Evolutionary conservation across 176 grass and related monocot genomes (phyloP).

Genomic region (Carex littledalei): DNA sequence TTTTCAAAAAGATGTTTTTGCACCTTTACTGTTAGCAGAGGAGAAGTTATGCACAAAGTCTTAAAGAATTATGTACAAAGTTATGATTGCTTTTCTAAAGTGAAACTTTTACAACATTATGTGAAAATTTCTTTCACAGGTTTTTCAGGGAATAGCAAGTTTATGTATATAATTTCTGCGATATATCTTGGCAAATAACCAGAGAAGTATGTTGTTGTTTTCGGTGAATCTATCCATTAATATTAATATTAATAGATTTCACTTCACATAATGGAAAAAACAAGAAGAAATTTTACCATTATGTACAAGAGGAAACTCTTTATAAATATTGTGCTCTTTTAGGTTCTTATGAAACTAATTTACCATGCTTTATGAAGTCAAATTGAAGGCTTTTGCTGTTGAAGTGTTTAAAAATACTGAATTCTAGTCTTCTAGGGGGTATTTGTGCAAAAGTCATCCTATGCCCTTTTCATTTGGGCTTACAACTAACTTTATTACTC

Average conservation of each 20-base stretch:
- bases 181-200: neutral
- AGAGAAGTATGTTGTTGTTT: neutral
- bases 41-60: neutral
- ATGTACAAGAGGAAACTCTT: neutral
- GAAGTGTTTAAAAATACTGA: neutral
- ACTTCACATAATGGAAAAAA: neutral
- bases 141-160: neutral
- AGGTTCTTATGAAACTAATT: neutral
- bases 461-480: neutral
- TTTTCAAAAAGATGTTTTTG: neutral
- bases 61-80: neutral
- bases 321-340: neutral
- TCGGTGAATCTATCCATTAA: neutral
- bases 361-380: neutral
- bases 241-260: neutral
- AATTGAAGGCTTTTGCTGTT: neutral
- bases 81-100: neutral
- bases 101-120: neutral
- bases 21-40: neutral
- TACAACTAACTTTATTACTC: neutral
- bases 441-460: too few relatives aligned
- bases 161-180: neutral
- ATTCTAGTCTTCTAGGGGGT: neutral
- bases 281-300: neutral
- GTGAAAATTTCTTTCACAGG: neutral